Conservation (phyloP, 306 rosid genomes). For the barrel medic (Medicago truncatula) region MtrunA17r5.0-ANR NC_053042.1:39319001-39319500, state of each 20-base stretch:
- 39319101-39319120: slow-evolving; percentile 50
- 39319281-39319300: too few relatives aligned
- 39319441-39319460: too few relatives aligned
- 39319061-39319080: background rate
- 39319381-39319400: too few relatives aligned
- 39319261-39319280: background rate
- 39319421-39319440: too few relatives aligned
- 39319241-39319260: background rate
- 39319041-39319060: background rate
- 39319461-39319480: too few relatives aligned
- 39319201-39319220: slow-evolving; percentile 12
- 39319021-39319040: background rate
- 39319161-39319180: slow-evolving; percentile 87
- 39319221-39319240: slow-evolving; percentile 15
- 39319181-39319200: slow-evolving; percentile 37
- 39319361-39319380: too few relatives aligned
- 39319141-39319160: slow-evolving; percentile 89
- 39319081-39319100: slow-evolving; percentile 14
- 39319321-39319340: too few relatives aligned
- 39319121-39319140: slow-evolving; percentile 86
- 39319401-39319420: too few relatives aligned
- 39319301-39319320: too few relatives aligned
- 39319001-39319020: slow-evolving; percentile 65
- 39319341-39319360: too few relatives aligned
- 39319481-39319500: too few relatives aligned